Evolutionary conservation across 2,329 filamentous ascomycete species (phyloP).

Genomic region (Colletotrichum chlorophyti): DNA sequence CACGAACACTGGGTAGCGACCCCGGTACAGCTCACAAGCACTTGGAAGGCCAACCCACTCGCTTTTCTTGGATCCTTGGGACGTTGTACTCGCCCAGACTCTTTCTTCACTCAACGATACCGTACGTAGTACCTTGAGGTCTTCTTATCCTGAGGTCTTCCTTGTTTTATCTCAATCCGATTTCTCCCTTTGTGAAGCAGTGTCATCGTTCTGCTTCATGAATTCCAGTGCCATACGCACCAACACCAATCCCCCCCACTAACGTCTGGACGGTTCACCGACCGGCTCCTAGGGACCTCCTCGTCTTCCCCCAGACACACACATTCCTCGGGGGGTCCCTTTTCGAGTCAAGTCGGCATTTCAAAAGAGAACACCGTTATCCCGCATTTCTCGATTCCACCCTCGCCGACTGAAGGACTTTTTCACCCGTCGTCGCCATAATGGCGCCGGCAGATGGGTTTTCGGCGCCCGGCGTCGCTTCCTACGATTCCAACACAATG

Average conservation of each 20-base stretch:
- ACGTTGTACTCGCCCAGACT: background rate
- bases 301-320: slow-evolving; percentile 14
- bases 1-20: slow-evolving; percentile 14
- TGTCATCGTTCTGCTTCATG: slow-evolving; percentile 1
- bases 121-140: slow-evolving; percentile 5
- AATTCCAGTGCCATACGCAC: background rate
- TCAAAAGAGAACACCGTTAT: slow-evolving; percentile 2
- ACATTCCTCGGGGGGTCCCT: slow-evolving; percentile 6
- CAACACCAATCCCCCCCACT: slow-evolving; percentile 11
- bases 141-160: slow-evolving; percentile 2
- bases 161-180: background rate
- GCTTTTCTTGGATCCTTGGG: slow-evolving; percentile 1
- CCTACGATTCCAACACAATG: slow-evolving; percentile 77
- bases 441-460: slow-evolving; percentile 68
- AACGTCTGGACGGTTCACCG: slow-evolving; percentile 15
- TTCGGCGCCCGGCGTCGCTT: slow-evolving; percentile 74
- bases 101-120: background rate
- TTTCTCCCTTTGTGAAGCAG: background rate
- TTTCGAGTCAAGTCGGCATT: slow-evolving; percentile 7
- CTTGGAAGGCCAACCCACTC: slow-evolving; percentile 9
- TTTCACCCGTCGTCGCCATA: slow-evolving; percentile 48
- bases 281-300: slow-evolving; percentile 12
- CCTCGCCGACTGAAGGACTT: slow-evolving; percentile 19
- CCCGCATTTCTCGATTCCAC: slow-evolving; percentile 9
- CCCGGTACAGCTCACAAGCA: slow-evolving; percentile 26